Evolutionary conservation across 768 basidiomycete genomes (phyloP), one percentile per base, ranked within the genome.

Genomic region (Steccherinum ochraceum): DNA sequence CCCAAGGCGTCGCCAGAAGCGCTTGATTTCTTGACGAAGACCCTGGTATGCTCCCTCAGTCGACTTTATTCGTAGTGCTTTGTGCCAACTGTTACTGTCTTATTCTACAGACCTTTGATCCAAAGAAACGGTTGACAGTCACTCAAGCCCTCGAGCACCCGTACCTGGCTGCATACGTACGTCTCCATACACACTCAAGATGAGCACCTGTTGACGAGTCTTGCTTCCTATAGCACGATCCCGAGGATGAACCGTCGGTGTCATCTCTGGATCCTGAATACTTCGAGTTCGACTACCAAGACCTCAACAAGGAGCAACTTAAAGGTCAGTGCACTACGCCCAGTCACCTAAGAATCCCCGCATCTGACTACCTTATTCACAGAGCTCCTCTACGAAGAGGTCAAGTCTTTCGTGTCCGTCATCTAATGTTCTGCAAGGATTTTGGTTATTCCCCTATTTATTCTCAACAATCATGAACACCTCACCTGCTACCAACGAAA

Each of bases 191-290:
- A 13, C 30, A n/a, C n/a, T 40, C 19, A 23, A 18, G 13, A 18
- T 19, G 40, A 12, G 21, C 25, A 12, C 5, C 30, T 43, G n/a
- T 39, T 16, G 21, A n/a, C 41, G 5, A 27, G 5, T 43, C 5
- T 27, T 24, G 7, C 30, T 43, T 43, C 21, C 44, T 55, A 24
- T 53, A 86, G 83, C 89, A 92, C 58, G 91, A 93, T 63, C 84
- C 92, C 1, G 86, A 89, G 49, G 93, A 96, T 62, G 93, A 96
- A 62, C 93, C 94, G 2, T 72, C 72, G 24, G 84, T 86, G n/a
- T 74, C 80, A 40, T 84, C 89, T 10, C 77, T 96, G 42, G 84
- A 84, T 61, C 81, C 90, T 0, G 77, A 80, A 42, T 96, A 93
- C 69, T 96, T 96, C 67, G 86, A 92, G 58, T 95, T 94, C 61